Conservation (phyloP, 176 grass and related monocot genomes). For the Eleusine indica region DNA sequence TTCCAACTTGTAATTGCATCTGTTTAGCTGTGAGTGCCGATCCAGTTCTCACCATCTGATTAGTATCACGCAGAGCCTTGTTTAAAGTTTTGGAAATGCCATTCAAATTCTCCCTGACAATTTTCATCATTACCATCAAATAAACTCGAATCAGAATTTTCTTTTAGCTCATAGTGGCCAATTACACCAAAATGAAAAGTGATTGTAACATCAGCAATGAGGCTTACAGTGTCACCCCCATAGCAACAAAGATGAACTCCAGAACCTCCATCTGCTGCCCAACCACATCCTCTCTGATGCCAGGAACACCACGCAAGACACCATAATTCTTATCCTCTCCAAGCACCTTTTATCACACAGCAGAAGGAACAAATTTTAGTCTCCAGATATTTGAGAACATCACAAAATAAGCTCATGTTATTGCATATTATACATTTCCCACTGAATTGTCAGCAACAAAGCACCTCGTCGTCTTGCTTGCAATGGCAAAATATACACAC, state of each 20-base stretch:
- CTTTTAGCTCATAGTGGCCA: background rate
- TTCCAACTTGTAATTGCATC: conserved; percentile 71
- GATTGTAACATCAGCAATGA: conserved; percentile 1
- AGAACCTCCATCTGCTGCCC: conserved; percentile 73
- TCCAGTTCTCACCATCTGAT: conserved; percentile 69
- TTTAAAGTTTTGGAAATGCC: conserved; percentile 56
- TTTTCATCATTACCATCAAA: conserved; percentile 16
- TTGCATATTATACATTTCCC: background rate
- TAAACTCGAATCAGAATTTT: conserved; percentile 1
- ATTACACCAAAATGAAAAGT: background rate
- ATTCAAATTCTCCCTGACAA: conserved; percentile 71
- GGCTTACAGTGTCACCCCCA: conserved; percentile 61
- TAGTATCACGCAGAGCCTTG: conserved; percentile 62
- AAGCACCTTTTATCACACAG: conserved; percentile 53
- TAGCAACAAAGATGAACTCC: conserved; percentile 57
- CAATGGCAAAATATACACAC: background rate
- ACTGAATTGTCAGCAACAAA: background rate
- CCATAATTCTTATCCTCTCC: conserved; percentile 73
- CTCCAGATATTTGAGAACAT: background rate
- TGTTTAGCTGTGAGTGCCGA: conserved; percentile 53
- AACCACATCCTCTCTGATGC: conserved; percentile 60
- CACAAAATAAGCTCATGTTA: background rate
- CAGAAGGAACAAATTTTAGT: background rate
- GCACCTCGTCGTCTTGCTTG: background rate
- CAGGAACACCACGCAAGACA: conserved; percentile 47